Percentiles rank a stretch among this genome's conserved stretches.
Evolutionary conservation across 129 eudicot genomes (phyloP).

Genomic region (Lactuca sativa): DNA sequence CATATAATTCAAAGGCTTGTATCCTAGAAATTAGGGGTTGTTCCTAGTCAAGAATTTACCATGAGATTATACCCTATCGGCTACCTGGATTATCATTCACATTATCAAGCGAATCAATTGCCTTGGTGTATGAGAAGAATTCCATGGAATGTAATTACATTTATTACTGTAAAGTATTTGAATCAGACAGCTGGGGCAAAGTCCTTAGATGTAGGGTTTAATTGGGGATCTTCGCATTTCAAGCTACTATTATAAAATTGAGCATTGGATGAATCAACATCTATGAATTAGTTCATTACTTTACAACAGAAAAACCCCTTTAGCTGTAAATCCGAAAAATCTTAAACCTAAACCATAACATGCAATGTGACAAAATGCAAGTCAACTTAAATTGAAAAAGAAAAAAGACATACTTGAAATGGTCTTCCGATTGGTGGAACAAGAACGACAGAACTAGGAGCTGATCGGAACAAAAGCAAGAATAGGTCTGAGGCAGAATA

Average conservation of each 20-base stretch:
- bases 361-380: slow-evolving; percentile 1
- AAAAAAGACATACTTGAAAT: slow-evolving; percentile 38
- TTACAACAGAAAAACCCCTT: neutral
- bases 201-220: neutral
- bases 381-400: neutral
- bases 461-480: slow-evolving; percentile 62
- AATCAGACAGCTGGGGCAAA: neutral
- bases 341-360: neutral
- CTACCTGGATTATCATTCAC: neutral
- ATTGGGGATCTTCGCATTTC: neutral
- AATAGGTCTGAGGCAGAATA: slow-evolving; percentile 77
- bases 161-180: neutral
- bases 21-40: neutral
- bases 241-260: neutral
- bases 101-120: neutral
- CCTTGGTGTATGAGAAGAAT: neutral
- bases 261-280: neutral
- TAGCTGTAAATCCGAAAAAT: neutral
- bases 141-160: neutral
- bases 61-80: neutral
- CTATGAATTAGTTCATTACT: neutral
- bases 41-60: neutral
- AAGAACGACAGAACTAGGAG: slow-evolving; percentile 69
- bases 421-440: slow-evolving; percentile 43
- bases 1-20: neutral